Conservation (phyloP, 179 eudicot genomes). For the Beta macrorhiza region DNA sequence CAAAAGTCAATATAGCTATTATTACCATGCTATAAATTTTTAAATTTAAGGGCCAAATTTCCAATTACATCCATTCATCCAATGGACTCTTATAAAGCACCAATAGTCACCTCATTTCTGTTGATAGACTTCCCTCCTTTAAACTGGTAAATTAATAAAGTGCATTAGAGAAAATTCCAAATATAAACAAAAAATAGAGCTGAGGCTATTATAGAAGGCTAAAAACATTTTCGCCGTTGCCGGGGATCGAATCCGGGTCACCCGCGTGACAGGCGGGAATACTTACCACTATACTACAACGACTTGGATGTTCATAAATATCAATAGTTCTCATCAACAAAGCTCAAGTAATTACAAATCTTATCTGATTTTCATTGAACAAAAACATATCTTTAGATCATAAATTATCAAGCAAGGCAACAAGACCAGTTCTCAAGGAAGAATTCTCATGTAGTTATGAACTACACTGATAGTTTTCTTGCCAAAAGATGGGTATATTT, state of each 20-base stretch:
- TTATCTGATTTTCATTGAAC: too few species aligned
- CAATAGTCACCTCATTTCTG: background rate
- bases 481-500: too few species aligned
- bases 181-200: background rate
- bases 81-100: background rate
- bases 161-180: background rate
- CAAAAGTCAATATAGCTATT: background rate
- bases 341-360: too few species aligned
- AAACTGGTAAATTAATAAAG: background rate
- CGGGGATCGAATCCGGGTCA: constrained; percentile 99
- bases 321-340: too few species aligned
- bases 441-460: too few species aligned
- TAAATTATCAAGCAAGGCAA: too few species aligned
- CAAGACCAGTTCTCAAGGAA: too few species aligned
- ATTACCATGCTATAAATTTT: background rate
- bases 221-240: constrained; percentile 53
- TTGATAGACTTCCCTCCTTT: background rate
- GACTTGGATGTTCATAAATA: constrained; percentile 27
- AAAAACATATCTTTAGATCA: too few species aligned
- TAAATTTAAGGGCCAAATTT: background rate
- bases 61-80: background rate
- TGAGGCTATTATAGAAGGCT: background rate
- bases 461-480: too few species aligned
- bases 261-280: constrained; percentile 99
- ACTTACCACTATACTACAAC: constrained; percentile 99